Conservation (phyloP, 2,329 filamentous ascomycete genomes). For the Acrocalymma vagum region DNA sequence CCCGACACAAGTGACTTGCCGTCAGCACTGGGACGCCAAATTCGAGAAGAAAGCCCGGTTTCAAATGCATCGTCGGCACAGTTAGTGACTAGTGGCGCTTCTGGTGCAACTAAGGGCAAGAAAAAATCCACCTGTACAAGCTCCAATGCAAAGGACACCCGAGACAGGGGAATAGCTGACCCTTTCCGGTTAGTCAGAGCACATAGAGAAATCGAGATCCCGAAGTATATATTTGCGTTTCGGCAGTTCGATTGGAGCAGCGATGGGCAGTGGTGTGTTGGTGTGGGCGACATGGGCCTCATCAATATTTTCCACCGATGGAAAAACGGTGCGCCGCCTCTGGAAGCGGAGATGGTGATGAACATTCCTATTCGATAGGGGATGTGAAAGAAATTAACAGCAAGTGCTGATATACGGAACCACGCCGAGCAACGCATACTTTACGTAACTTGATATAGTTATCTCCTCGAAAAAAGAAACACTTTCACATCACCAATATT, state of each 20-base stretch:
- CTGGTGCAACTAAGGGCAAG: constrained; percentile 16
- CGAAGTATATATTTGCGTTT: constrained; percentile 66
- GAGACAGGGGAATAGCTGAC: constrained; percentile 29
- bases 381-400: no score
- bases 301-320: constrained; percentile 49
- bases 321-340: constrained; percentile 25
- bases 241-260: constrained; percentile 75
- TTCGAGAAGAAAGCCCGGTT: constrained; percentile 24
- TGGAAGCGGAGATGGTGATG: constrained; percentile 13
- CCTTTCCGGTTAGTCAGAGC: constrained; percentile 63
- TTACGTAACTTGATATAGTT: no score
- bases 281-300: constrained; percentile 50
- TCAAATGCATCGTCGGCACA: constrained; percentile 28
- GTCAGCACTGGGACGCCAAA: constrained; percentile 15
- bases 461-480: no score
- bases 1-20: constrained; percentile 7
- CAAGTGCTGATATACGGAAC: no score
- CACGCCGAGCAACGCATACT: no score
- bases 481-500: no score
- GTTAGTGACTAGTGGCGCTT: constrained; percentile 13
- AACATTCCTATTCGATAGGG: constrained; percentile 1
- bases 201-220: constrained; percentile 65
- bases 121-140: no score
- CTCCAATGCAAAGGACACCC: constrained; percentile 14
- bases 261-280: constrained; percentile 66